These are phyloP conservation scores for Arabis alpina DNA, from an alignment of 345 rosid species.

Conservation along the genomic window DNA sequence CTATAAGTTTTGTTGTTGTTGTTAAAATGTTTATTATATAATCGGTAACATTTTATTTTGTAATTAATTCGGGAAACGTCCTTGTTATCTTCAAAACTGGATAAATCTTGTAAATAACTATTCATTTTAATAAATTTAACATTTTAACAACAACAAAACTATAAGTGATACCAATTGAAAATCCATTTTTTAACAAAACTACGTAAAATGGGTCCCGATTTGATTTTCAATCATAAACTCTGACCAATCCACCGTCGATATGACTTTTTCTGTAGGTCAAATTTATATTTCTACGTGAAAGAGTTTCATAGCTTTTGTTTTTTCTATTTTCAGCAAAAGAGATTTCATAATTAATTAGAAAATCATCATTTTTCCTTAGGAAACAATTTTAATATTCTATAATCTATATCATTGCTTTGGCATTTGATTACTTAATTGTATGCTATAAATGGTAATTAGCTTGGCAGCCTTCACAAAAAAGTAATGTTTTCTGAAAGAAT, in stretches of 20 bases:
- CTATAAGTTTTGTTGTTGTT: too few species aligned
- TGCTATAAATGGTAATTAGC: constrained; percentile 19
- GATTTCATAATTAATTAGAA: background rate
- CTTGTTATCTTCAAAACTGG: background rate
- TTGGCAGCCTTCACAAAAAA: constrained; percentile 10
- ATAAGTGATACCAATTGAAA: background rate
- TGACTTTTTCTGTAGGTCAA: background rate
- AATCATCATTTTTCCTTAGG: constrained; percentile 39
- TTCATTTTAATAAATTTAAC: too few species aligned
- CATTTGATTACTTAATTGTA: constrained; percentile 26
- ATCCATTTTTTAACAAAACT: background rate
- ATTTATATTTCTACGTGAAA: background rate
- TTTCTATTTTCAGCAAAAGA: background rate
- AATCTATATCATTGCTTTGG: constrained; percentile 29
- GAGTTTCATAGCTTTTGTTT: constrained; percentile 1
- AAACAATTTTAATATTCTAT: constrained; percentile 35
- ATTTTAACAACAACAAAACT: too few species aligned
- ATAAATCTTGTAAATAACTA: background rate
- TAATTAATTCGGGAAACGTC: background rate
- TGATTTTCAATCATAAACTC: constrained; percentile 25
- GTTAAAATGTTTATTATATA: too few species aligned
- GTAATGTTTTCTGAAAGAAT: background rate
- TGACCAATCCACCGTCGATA: constrained; percentile 39
- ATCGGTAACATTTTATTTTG: background rate
- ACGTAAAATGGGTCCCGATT: constrained; percentile 23